A percentile compares a stretch with the other conserved stretches of the same genome.
These are phyloP conservation scores for Gaultheria prostrata DNA, from an alignment of 148 eudicot species.

Conservation along the genomic window DNA sequence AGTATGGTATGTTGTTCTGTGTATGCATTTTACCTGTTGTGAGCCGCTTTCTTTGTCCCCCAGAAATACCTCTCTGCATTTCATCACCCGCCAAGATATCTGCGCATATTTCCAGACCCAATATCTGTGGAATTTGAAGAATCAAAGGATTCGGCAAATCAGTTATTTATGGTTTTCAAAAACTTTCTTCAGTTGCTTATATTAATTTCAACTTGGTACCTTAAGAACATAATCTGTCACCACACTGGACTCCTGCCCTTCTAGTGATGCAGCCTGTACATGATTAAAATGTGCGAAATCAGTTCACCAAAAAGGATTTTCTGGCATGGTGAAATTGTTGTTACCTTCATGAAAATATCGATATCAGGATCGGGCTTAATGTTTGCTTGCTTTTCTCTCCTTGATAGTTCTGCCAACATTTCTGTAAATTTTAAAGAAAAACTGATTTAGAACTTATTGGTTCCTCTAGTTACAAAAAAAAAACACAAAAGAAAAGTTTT, in stretches of 20 bases:
- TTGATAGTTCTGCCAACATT: not conserved
- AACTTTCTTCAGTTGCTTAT: not conserved
- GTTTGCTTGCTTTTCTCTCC: constrained; percentile 40
- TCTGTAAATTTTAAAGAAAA: not conserved
- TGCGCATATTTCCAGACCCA: constrained; percentile 83
- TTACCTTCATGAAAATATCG: constrained; percentile 63
- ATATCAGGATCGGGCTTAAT: constrained; percentile 62
- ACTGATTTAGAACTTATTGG: not conserved
- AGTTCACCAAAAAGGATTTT: not conserved
- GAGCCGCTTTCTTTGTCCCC: constrained; percentile 76
- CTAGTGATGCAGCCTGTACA: constrained; percentile 65
- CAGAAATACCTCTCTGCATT: constrained; percentile 86
- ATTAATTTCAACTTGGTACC: constrained; percentile 31
- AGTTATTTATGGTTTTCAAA: not conserved
- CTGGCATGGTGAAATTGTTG: not conserved
- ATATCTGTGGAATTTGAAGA: constrained; percentile 42
- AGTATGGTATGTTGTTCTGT: not conserved
- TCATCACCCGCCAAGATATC: constrained; percentile 81
- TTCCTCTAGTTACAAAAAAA: no score
- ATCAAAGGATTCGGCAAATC: not conserved
- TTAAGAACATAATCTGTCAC: constrained; percentile 76
- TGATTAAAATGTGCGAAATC: not conserved
- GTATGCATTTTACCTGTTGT: constrained; percentile 57
- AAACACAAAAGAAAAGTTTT: not conserved
- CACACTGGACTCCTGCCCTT: constrained; percentile 48